Percentiles rank a stretch among this genome's conserved stretches.
These are phyloP conservation scores for Trichomonas tenax DNA, from an alignment of 208 protist genomes.

Conservation along the genomic window DNA sequence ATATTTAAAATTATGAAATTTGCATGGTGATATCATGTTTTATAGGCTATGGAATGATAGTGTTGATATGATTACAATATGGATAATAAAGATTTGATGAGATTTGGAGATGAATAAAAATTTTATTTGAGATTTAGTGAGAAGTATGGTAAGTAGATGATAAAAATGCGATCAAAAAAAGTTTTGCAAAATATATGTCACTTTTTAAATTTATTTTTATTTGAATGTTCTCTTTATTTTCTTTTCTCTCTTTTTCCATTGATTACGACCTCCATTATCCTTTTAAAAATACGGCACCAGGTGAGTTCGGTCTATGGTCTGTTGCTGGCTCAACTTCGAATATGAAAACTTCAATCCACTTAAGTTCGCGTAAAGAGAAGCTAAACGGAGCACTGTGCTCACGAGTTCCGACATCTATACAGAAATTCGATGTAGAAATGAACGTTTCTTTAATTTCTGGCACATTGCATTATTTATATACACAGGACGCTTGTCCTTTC, in stretches of 20 bases:
- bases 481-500: not conserved
- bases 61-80: too few species aligned
- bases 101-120: too few species aligned
- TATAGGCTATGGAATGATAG: too few species aligned
- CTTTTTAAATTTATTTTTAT: not conserved
- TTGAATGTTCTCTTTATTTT: not conserved
- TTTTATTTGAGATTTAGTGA: too few species aligned
- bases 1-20: too few species aligned
- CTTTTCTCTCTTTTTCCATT: not conserved
- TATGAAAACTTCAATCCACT: not conserved
- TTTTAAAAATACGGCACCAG: not conserved
- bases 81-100: too few species aligned
- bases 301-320: not conserved
- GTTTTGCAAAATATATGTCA: not conserved
- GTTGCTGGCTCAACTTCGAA: not conserved
- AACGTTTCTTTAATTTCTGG: not conserved
- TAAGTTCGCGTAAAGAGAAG: not conserved
- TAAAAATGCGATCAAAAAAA: too few species aligned
- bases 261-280: not conserved
- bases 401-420: not conserved
- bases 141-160: too few species aligned
- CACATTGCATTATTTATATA: not conserved
- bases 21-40: too few species aligned
- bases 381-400: not conserved
- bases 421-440: not conserved